Percentiles rank a stretch among this genome's conserved stretches.
phyloP scores from a whole-genome alignment of 2,329 filamentous ascomycete species.

The Calonectria multiphialidica region DNA sequence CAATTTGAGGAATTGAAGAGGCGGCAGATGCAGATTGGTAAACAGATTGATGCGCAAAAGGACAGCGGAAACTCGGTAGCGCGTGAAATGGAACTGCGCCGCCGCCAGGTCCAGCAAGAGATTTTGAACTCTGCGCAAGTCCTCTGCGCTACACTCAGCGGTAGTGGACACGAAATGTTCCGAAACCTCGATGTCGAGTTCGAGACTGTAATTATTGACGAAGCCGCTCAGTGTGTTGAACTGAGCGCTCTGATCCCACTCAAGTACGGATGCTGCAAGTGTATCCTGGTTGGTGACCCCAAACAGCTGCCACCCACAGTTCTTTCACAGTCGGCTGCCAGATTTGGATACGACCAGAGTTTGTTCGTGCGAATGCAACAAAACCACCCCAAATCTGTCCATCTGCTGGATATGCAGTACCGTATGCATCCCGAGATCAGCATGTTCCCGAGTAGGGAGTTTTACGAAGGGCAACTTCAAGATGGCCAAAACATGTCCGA shows the following conservation, averaged over 20 bases:
- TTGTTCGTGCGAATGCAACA: constrained; percentile 98
- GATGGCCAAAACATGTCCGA: constrained; percentile 87
- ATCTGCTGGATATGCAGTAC: constrained; percentile 97
- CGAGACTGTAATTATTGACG: constrained; percentile 97
- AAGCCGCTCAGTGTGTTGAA: constrained; percentile 98
- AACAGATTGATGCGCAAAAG: constrained; percentile 87
- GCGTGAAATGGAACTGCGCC: constrained; percentile 87
- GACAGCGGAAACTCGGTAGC: constrained; percentile 85
- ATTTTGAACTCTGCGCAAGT: constrained; percentile 93
- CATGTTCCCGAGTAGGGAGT: constrained; percentile 87
- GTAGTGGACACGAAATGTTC: constrained; percentile 97
- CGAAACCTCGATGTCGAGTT: constrained; percentile 95
- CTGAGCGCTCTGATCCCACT: constrained; percentile 95
- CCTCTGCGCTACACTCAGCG: constrained; percentile 94
- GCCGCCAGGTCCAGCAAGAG: constrained; percentile 87
- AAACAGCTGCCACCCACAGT: constrained; percentile 98
- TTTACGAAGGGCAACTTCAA: constrained; percentile 89
- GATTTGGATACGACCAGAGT: constrained; percentile 97
- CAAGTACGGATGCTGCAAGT: constrained; percentile 97
- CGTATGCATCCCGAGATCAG: constrained; percentile 99
- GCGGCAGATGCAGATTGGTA: constrained; percentile 79
- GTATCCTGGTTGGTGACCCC: constrained; percentile 96
- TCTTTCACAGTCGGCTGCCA: constrained; percentile 90
- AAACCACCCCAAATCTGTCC: constrained; percentile 88
- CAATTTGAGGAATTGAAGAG: constrained; percentile 84